These are phyloP conservation scores for Penicillium psychrofluorescens DNA, from an alignment of 495 filamentous ascomycete genomes.

Conservation along the genomic window DNA sequence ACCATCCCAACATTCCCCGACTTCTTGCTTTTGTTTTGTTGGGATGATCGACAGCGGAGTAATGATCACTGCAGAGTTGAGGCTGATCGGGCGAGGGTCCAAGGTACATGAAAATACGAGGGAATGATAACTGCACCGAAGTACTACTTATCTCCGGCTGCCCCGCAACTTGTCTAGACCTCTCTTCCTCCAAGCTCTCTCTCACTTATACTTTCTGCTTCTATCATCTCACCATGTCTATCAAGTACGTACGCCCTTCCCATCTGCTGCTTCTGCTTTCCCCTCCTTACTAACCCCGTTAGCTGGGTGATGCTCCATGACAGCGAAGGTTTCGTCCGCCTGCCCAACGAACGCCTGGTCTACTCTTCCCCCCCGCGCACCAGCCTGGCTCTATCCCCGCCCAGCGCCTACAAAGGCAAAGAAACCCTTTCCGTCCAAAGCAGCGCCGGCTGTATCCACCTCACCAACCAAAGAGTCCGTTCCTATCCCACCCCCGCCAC, in stretches of 20 bases:
- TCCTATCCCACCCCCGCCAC: not conserved
- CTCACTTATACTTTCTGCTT: not conserved
- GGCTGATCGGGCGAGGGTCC: too few relatives aligned
- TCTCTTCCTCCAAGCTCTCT: constrained; percentile 1
- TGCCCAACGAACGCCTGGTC: constrained; percentile 62
- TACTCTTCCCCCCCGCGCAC: constrained; percentile 70
- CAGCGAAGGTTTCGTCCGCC: constrained; percentile 55
- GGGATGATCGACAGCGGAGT: too few relatives aligned
- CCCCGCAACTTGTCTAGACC: constrained; percentile 14
- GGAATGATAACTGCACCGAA: too few relatives aligned
- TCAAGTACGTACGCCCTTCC: not conserved
- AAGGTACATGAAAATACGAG: too few relatives aligned
- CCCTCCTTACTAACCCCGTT: not conserved
- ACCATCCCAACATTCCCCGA: too few relatives aligned
- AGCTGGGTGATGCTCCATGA: constrained; percentile 79
- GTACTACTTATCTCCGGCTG: not conserved
- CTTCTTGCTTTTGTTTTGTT: too few relatives aligned
- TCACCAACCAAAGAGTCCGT: constrained; percentile 85
- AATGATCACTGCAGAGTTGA: too few relatives aligned
- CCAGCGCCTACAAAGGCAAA: constrained; percentile 47
- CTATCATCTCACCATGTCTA: constrained; percentile 10
- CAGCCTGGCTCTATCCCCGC: constrained; percentile 53
- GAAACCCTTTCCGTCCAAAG: constrained; percentile 51
- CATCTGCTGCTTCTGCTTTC: too few relatives aligned
- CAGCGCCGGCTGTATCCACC: constrained; percentile 57